Evolutionary conservation across 257 asterid genomes (phyloP).

Genomic region (Solanum peruvianum): DNA sequence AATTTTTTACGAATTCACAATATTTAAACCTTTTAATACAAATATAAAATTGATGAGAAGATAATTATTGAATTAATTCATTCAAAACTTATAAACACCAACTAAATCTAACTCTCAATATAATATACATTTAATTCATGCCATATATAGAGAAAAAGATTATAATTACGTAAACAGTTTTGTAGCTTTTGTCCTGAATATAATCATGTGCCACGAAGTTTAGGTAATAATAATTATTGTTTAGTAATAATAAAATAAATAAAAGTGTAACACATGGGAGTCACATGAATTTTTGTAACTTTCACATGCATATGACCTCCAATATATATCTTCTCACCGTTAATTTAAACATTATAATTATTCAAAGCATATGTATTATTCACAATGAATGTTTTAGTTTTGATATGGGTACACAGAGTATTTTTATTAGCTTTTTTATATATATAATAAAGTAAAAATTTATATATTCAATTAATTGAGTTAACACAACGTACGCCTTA

Average conservation of each 20-base stretch:
- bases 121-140: not conserved
- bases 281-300: not conserved
- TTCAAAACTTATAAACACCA: too few species aligned
- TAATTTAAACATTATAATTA: not conserved
- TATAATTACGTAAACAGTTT: not conserved
- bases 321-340: not conserved
- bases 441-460: too few species aligned
- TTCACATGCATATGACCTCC: not conserved
- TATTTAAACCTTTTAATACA: too few species aligned
- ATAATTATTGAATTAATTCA: too few species aligned
- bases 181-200: not conserved
- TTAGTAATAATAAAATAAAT: not conserved
- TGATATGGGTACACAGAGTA: too few species aligned
- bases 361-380: too few species aligned
- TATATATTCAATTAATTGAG: too few species aligned
- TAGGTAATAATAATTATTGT: not conserved
- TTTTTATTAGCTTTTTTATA: too few species aligned
- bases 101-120: fast-evolving
- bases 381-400: too few species aligned
- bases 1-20: fast-evolving
- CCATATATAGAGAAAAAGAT: not conserved
- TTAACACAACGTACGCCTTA: too few species aligned
- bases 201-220: not conserved
- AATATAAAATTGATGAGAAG: too few species aligned
- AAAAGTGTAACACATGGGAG: conserved; percentile 7